Evolutionary conservation across 257 asterid genomes (phyloP), one percentile per base, ranked within the genome.

Genomic region (Cordia subcordata): DNA sequence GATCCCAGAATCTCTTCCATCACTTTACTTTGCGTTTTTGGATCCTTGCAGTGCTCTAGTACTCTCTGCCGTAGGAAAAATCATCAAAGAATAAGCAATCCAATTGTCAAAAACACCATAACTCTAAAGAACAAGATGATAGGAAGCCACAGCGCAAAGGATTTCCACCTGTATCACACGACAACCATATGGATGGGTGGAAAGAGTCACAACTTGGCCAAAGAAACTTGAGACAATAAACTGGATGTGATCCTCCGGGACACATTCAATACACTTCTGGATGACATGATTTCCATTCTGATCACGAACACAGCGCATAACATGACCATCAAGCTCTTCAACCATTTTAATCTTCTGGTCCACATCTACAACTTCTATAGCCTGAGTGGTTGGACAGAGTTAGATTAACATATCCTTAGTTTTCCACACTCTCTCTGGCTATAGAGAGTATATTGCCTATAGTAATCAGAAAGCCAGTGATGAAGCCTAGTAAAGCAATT

Each of bases 151-250:
- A 66, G 27, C 50, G n/a, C 20, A 52, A 51, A 52, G 17, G 50
- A 49, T 32, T 18, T 65, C 60, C 57, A 85, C 94, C 86, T 85
- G 94, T 57, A 85, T 73, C 23, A 82, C 94, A 64, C 94, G 90
- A 55, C 90, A 82, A 45, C 94, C 94, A 66, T 82, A 85, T 35
- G 94, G 90, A 76, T 85, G 94, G 78, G 75, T 85, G n/a, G 94
- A 82, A 64, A 85, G 87, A 40, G 73, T 63, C 35, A 81, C 83
- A 64, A 85, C 90, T 75, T 85, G 85, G 42, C 85, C 90, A 42
- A 68, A 79, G 54, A 82, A 85, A 13, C 82, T 79, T 51, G 85
- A 68, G 62, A 82, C 69, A 15, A 85, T 65, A 67, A 85, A 82
- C 13, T 72, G 74, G 57, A 82, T 82, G 10, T 61, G 72, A 14